Percentiles rank a stretch among this genome's conserved stretches.
Conservation (phyloP, 208 protist species). For the Leishmania arabica region DNA sequence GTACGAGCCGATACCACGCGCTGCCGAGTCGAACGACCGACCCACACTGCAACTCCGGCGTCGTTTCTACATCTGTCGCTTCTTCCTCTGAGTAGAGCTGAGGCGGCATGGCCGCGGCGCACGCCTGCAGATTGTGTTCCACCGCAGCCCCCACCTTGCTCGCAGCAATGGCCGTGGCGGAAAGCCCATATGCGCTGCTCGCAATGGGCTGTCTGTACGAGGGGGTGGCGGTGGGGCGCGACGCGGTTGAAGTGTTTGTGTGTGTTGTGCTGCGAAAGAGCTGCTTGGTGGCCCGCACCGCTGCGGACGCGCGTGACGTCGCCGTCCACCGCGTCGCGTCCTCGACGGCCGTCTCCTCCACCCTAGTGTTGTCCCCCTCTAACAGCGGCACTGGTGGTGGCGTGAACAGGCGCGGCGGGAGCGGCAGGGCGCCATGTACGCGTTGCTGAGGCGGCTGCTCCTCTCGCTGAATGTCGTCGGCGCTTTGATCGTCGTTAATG, state of each 20-base stretch:
- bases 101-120: slow-evolving; percentile 17
- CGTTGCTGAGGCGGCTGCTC: slow-evolving; percentile 4
- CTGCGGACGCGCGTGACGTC: slow-evolving; percentile 33
- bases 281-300: slow-evolving; percentile 72
- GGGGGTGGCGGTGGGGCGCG: slow-evolving; percentile 44
- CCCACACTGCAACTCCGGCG: slow-evolving; percentile 53
- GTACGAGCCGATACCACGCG: slow-evolving; percentile 42
- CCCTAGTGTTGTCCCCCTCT: not conserved
- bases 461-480: not conserved
- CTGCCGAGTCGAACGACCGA: slow-evolving; percentile 38
- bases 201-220: slow-evolving; percentile 52
- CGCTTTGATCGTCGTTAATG: slow-evolving; percentile 23
- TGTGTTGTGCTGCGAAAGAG: slow-evolving; percentile 54
- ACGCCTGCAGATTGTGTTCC: slow-evolving; percentile 43
- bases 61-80: not conserved
- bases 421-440: slow-evolving; percentile 10
- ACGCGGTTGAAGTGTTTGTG: slow-evolving; percentile 12
- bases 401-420: slow-evolving; percentile 20
- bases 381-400: slow-evolving; percentile 30
- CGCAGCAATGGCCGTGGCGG: slow-evolving; percentile 43
- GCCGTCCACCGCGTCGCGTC: slow-evolving; percentile 48
- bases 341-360: slow-evolving; percentile 2
- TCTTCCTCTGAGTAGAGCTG: not conserved
- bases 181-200: slow-evolving; percentile 56
- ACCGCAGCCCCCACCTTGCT: slow-evolving; percentile 43